Evolutionary conservation across 768 basidiomycete genomes (phyloP), one percentile per base, ranked within the genome.

Genomic region (Lentinula raphanica): DNA sequence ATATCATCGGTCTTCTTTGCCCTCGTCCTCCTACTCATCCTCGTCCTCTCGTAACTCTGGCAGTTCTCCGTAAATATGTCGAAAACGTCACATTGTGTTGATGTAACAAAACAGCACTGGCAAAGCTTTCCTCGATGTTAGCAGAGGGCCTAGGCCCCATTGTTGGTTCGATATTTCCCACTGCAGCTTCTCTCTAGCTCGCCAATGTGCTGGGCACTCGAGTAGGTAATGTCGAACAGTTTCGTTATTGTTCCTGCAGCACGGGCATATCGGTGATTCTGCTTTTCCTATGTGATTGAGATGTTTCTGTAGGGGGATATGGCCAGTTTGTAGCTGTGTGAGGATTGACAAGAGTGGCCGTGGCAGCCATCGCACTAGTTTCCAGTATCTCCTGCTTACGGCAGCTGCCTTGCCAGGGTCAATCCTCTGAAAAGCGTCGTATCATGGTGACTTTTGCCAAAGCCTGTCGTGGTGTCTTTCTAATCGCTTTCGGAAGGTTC

Each of bases 241-340:
- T 32, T 32, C 31, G 11, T 32, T 11, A 5, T 32, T 11, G 5
- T 11, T 32, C 31, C 31, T 5, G 11, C 31, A 32, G 31, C 31
- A 32, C 11, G 31, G 31, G 31, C 63, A 66, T 4, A 55, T 7
- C 1, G 64, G 64, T 0, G 64, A 49, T 51, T 67, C 60, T 0
- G 58, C 46, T 28, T 56, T 58, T 1, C 32, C 19, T 45, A 70
- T 63, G 23, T 54, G 19, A 36, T 66, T 36, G 0, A 78, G 66
- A 60, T 72, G 67, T 13, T 61, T 36, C 35, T 68, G 63, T 0
- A 74, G 65, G 0, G 67, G 66, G 6, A 56, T 58, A 48, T 74
- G 73, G 1, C 69, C 68, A 1, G 67, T 69, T 11, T 69, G 58
- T 2, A 75, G 67, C 48, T 74, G 72, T 27, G 68, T 58, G 8